Evolutionary conservation across 257 asterid species (phyloP).

Genomic region (Fraxinus excelsior): DNA sequence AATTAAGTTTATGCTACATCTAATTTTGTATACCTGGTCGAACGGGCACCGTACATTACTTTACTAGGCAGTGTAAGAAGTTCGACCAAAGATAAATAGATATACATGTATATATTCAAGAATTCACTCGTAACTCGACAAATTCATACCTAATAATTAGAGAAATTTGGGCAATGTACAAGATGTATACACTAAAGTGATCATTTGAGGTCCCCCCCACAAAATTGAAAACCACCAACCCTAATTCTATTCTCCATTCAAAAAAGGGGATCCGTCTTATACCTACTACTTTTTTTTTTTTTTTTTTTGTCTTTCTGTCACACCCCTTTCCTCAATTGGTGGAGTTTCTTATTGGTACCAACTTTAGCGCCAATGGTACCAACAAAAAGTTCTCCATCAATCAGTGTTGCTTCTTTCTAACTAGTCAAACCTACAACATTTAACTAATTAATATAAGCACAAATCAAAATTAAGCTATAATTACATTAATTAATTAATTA

Average conservation of each 20-base stretch:
- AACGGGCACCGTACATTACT: background rate
- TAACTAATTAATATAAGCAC: background rate
- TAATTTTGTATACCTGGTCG: background rate
- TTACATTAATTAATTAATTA: conserved; percentile 5
- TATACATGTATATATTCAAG: conserved; percentile 9
- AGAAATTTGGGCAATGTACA: conserved; percentile 39
- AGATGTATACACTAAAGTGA: conserved; percentile 22
- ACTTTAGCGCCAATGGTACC: conserved; percentile 32
- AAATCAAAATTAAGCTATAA: background rate
- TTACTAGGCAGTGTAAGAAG: background rate
- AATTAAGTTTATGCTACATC: background rate
- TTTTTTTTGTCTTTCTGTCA: background rate
- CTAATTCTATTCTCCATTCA: conserved; percentile 13
- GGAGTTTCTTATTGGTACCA: conserved; percentile 23
- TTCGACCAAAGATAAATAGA: background rate
- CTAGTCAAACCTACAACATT: background rate
- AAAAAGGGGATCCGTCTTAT: background rate
- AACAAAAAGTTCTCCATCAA: conserved; percentile 38
- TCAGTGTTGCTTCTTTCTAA: conserved; percentile 5
- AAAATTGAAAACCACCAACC: conserved; percentile 24
- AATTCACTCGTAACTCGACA: conserved; percentile 26
- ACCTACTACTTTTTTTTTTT: conserved; percentile 9
- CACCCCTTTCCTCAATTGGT: background rate
- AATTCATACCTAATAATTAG: conserved; percentile 18
- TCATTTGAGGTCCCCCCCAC: conserved; percentile 12